A percentile compares a stretch with the other conserved stretches of the same genome.
These are phyloP conservation scores for Hordeum marinum DNA, from an alignment of 176 grass and related monocot species.

Conservation along the genomic window DNA sequence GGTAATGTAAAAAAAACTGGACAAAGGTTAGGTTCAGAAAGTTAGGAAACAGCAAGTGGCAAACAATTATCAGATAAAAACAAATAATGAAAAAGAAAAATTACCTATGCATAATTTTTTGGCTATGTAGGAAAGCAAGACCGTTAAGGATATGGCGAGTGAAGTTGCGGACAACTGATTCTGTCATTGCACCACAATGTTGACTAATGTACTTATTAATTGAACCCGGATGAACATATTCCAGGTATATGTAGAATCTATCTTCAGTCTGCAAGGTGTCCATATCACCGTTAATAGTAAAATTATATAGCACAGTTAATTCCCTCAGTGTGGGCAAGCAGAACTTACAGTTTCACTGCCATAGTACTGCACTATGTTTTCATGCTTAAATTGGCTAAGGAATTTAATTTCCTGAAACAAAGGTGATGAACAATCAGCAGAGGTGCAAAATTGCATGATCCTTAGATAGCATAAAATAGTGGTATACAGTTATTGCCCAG, in stretches of 20 bases:
- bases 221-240: slow-evolving; percentile 97
- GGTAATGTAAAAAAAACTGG: not conserved
- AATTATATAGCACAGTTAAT: slow-evolving; percentile 12
- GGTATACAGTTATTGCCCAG: not conserved
- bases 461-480: slow-evolving; percentile 17
- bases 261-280: slow-evolving; percentile 43
- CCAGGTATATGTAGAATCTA: slow-evolving; percentile 93
- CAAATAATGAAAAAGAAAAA: slow-evolving; percentile 3
- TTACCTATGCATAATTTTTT: slow-evolving; percentile 73
- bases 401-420: slow-evolving; percentile 94
- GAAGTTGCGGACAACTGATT: slow-evolving; percentile 92
- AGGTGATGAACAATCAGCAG: slow-evolving; percentile 22
- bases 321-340: not conserved
- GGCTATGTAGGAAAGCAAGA: slow-evolving; percentile 83
- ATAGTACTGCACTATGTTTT: slow-evolving; percentile 97
- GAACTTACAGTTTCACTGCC: slow-evolving; percentile 90
- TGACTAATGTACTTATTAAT: slow-evolving; percentile 93
- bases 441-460: slow-evolving; percentile 2
- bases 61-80: not conserved
- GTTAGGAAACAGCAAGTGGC: not conserved
- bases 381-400: slow-evolving; percentile 98
- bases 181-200: slow-evolving; percentile 85
- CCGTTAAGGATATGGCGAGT: slow-evolving; percentile 95
- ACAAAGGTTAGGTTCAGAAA: not conserved
- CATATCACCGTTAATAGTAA: slow-evolving; percentile 22